These are phyloP conservation scores for Apiotrichum gamsii DNA, from an alignment of 1,284 basidiomycete genomes.

Conservation along the genomic window DNA sequence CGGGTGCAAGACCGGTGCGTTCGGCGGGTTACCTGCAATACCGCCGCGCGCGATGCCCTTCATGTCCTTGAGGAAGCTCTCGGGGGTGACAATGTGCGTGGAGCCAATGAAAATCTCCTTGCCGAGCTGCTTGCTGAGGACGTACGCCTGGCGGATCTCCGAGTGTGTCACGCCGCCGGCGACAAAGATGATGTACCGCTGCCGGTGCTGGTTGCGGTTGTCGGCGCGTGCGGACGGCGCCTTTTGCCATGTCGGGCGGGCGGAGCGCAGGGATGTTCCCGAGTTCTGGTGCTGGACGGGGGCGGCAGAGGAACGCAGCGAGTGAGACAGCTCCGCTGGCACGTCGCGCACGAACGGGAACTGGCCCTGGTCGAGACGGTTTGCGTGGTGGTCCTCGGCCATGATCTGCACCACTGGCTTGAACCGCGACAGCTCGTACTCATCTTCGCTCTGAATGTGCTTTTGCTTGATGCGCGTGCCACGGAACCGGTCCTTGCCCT, in stretches of 20 bases:
- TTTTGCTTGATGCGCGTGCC: slow-evolving; percentile 78
- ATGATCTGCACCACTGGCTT: slow-evolving; percentile 80
- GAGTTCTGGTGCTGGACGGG: slow-evolving; percentile 1
- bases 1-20: slow-evolving; percentile 55
- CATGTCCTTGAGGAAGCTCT: slow-evolving; percentile 76
- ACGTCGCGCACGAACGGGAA: slow-evolving; percentile 92
- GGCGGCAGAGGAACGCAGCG: slow-evolving; percentile 1
- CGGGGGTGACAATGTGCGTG: slow-evolving; percentile 78
- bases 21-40: slow-evolving; percentile 62
- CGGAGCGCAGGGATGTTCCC: slow-evolving; percentile 64
- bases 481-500: slow-evolving; percentile 51
- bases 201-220: slow-evolving; percentile 53
- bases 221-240: slow-evolving; percentile 43
- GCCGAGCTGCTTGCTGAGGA: slow-evolving; percentile 64
- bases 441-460: slow-evolving; percentile 61
- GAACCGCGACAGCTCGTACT: slow-evolving; percentile 92
- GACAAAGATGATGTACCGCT: slow-evolving; percentile 84
- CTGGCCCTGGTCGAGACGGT: slow-evolving; percentile 65
- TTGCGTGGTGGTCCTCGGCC: slow-evolving; percentile 78
- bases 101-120: slow-evolving; percentile 93
- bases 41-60: slow-evolving; percentile 72
- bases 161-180: slow-evolving; percentile 96
- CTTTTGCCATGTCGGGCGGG: slow-evolving; percentile 69
- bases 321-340: slow-evolving; percentile 52
- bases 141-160: slow-evolving; percentile 84